Conservation (phyloP, 305 asterid species). For the Solanum aculeatissimum region DNA sequence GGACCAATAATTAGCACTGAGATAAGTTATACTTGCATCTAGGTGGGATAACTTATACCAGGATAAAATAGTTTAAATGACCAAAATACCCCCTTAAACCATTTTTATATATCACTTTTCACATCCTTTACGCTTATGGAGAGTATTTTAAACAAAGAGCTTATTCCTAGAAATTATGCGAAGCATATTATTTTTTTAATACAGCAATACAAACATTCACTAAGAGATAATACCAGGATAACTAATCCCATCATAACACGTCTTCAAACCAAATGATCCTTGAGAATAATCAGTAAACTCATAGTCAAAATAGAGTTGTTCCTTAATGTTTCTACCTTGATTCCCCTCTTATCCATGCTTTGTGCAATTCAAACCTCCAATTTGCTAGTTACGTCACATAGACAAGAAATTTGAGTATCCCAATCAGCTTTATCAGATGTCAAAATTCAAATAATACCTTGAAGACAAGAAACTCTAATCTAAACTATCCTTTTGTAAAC, state of each 20-base stretch:
- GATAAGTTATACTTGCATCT: too few relatives aligned
- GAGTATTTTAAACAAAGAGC: background rate
- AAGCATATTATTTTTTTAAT: background rate
- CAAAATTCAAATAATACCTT: background rate
- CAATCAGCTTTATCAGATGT: background rate
- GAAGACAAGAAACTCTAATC: background rate
- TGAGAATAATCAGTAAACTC: background rate
- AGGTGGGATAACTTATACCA: too few relatives aligned
- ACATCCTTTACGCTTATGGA: background rate
- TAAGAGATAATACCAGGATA: too few relatives aligned
- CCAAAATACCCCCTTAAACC: too few relatives aligned
- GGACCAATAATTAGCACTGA: too few relatives aligned
- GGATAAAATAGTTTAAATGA: too few relatives aligned
- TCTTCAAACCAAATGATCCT: too few relatives aligned
- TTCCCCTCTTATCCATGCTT: background rate
- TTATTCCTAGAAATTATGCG: too few relatives aligned
- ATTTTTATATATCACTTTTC: too few relatives aligned
- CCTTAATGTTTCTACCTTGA: background rate
- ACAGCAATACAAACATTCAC: too few relatives aligned
- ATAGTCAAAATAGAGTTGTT: background rate
- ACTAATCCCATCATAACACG: too few relatives aligned
- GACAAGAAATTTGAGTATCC: background rate
- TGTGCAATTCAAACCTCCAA: background rate
- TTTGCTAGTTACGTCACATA: background rate
- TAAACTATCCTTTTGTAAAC: background rate